Evolutionary conservation across 805 yeast species (phyloP).

Genomic region (Metschnikowia shivogae): DNA sequence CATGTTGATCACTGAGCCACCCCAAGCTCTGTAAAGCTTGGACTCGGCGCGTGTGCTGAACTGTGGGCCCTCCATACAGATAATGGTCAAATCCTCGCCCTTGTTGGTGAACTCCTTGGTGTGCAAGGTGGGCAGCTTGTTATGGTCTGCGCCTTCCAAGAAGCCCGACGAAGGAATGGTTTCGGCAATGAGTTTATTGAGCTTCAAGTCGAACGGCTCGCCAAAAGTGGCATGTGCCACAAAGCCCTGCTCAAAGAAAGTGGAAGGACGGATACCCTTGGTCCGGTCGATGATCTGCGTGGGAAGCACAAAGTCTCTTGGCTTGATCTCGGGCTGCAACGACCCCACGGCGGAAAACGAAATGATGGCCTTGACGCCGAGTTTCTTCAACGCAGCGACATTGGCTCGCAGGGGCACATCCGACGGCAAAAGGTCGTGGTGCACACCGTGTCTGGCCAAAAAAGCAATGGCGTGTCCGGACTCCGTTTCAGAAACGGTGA

Average conservation of each 20-base stretch:
- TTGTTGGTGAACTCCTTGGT: constrained; percentile 53
- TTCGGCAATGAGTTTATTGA: constrained; percentile 63
- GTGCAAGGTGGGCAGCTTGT: constrained; percentile 49
- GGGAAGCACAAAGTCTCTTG: constrained; percentile 96
- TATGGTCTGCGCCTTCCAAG: constrained; percentile 48
- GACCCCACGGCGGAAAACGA: constrained; percentile 98
- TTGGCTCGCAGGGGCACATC: constrained; percentile 93
- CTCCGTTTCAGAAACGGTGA: constrained; percentile 78
- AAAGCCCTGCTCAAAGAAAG: constrained; percentile 86
- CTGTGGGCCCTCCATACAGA: constrained; percentile 99
- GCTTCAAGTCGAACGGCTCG: constrained; percentile 83
- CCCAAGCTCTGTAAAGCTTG: constrained; percentile 76
- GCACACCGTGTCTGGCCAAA: constrained; percentile 88
- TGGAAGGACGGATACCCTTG: constrained; percentile 86
- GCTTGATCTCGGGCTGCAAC: constrained; percentile 79
- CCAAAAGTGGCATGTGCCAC: constrained; percentile 98
- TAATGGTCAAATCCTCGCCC: constrained; percentile 71
- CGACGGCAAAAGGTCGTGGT: constrained; percentile 85
- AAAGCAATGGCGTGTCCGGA: constrained; percentile 86
- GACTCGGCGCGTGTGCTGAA: constrained; percentile 97
- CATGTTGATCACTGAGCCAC: constrained; percentile 96
- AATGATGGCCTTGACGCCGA: constrained; percentile 83
- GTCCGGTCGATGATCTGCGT: constrained; percentile 96
- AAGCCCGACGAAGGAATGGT: constrained; percentile 40
- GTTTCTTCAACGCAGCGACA: constrained; percentile 86